These are phyloP conservation scores for Cucumis cinereus DNA, from an alignment of 306 rosid genomes.

Conservation along the genomic window DNA sequence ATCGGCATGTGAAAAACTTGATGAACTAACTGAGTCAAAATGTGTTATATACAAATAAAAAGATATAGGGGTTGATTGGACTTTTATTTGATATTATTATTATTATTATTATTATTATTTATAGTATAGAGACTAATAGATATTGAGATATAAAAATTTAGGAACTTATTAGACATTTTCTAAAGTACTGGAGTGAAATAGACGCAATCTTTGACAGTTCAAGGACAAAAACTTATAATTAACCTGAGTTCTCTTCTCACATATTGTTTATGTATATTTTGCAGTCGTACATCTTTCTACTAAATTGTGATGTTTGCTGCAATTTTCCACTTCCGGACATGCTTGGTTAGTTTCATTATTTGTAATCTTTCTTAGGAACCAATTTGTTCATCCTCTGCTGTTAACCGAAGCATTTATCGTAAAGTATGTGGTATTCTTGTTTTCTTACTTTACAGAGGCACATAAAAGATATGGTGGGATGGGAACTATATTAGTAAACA, in stretches of 20 bases:
- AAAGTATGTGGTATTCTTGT: background rate
- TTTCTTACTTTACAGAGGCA: slow-evolving; percentile 19
- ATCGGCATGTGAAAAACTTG: background rate
- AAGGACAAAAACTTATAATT: background rate
- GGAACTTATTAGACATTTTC: background rate
- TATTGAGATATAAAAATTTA: background rate
- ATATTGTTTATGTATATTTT: slow-evolving; percentile 1
- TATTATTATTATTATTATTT: too few relatives aligned
- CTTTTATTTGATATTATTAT: background rate
- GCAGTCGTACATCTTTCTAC: slow-evolving; percentile 88
- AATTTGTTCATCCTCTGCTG: background rate
- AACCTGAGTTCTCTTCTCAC: background rate
- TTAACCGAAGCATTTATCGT: background rate
- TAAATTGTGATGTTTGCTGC: slow-evolving; percentile 95
- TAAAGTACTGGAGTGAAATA: background rate
- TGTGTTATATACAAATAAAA: background rate
- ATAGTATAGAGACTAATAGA: background rate
- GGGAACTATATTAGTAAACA: slow-evolving; percentile 40
- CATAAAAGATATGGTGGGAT: slow-evolving; percentile 33
- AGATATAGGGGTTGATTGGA: background rate
- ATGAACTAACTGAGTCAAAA: background rate
- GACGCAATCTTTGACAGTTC: background rate
- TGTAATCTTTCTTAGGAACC: background rate
- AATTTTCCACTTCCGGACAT: slow-evolving; percentile 69
- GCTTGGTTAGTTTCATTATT: slow-evolving; percentile 58